These are phyloP conservation scores for Tritrichomonas musculus DNA, from an alignment of 208 protist genomes.

Conservation along the genomic window DNA sequence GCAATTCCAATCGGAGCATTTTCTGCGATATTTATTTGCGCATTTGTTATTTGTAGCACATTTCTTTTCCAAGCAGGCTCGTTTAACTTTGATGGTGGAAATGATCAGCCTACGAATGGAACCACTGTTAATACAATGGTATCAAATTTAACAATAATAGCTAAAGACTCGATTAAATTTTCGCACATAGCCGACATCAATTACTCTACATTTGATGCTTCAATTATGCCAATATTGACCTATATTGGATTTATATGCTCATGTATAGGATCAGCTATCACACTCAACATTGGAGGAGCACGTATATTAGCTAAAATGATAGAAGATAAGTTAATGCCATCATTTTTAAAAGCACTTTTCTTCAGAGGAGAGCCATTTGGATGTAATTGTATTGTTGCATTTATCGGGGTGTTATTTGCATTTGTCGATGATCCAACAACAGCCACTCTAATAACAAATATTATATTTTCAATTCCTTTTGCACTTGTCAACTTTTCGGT, in stretches of 20 bases:
- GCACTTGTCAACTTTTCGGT: background rate
- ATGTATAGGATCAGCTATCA: background rate
- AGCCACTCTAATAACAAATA: background rate
- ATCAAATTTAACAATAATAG: no score
- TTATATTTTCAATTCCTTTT: slow-evolving; percentile 5
- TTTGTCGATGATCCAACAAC: background rate
- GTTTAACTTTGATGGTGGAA: background rate
- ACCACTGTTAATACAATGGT: no score
- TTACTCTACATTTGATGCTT: background rate
- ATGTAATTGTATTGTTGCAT: background rate
- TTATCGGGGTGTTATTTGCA: background rate
- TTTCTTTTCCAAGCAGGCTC: background rate
- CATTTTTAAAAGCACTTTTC: background rate
- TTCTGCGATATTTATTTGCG: background rate
- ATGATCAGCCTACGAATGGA: no score
- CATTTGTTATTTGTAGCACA: background rate
- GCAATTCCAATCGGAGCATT: background rate
- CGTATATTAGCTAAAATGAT: background rate
- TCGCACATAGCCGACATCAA: background rate
- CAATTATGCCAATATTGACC: background rate
- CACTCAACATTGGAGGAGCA: background rate
- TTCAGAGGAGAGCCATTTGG: background rate
- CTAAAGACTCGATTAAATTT: no score
- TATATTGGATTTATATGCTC: background rate
- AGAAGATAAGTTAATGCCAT: background rate